phyloP scores from a whole-genome alignment of 805 yeast genomes.

The Wickerhamiella occidentalis region DNA sequence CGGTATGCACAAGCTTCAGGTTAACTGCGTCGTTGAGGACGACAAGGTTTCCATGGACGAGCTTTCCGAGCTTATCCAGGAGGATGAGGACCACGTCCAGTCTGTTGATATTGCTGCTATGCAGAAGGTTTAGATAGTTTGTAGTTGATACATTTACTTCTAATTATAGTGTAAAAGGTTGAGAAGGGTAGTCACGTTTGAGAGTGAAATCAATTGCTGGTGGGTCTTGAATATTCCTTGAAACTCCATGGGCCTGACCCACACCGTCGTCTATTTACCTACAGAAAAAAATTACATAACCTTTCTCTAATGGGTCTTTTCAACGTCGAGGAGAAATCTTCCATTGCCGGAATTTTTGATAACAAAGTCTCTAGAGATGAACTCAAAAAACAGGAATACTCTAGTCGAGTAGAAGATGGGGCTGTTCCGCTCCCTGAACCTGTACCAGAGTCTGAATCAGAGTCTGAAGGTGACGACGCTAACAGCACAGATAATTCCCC shows the following conservation, averaged over 20 bases:
- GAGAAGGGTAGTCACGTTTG: too few species aligned
- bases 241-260: too few species aligned
- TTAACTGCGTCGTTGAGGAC: slow-evolving; percentile 97
- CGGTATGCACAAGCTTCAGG: slow-evolving; percentile 99
- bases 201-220: too few species aligned
- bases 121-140: slow-evolving; percentile 69
- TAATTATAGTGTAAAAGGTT: neutral
- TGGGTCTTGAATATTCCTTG: too few species aligned
- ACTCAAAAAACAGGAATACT: neutral
- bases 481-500: slow-evolving; percentile 22
- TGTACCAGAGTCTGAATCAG: neutral
- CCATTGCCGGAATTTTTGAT: slow-evolving; percentile 10
- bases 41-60: slow-evolving; percentile 88
- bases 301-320: slow-evolving; percentile 12
- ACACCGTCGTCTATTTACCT: too few species aligned
- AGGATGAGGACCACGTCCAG: slow-evolving; percentile 98
- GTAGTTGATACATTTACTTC: neutral
- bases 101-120: slow-evolving; percentile 98
- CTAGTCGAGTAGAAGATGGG: neutral
- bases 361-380: neutral
- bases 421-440: neutral
- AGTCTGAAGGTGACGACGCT: neutral
- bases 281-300: slow-evolving; percentile 4
- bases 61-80: slow-evolving; percentile 60
- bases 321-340: slow-evolving; percentile 2